Conservation (phyloP, 495 filamentous ascomycete genomes). For the Chaetomidium leptoderma region DNA sequence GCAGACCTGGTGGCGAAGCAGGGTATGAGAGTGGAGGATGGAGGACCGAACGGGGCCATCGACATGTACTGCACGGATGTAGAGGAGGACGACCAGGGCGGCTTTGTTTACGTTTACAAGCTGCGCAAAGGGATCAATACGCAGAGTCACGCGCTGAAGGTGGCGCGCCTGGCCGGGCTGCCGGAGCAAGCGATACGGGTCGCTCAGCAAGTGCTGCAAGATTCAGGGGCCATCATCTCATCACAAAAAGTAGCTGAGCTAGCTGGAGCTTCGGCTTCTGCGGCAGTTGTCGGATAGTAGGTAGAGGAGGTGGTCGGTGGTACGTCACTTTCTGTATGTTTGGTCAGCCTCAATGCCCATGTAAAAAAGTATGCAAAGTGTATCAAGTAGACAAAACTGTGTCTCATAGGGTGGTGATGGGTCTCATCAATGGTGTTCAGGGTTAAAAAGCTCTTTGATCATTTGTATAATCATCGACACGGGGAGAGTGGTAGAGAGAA, state of each 20-base stretch:
- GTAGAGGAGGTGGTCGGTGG: background rate
- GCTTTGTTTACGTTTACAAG: conserved; percentile 82
- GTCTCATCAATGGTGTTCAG: conserved; percentile 46
- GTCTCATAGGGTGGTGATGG: conserved; percentile 51
- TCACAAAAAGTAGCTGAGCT: background rate
- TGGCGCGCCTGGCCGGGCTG: conserved; percentile 79
- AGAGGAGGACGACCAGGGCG: conserved; percentile 57
- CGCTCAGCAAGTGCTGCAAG: conserved; percentile 45
- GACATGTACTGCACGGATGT: conserved; percentile 90
- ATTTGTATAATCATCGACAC: conserved; percentile 51
- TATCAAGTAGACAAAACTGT: conserved; percentile 26
- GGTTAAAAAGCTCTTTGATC: conserved; percentile 56
- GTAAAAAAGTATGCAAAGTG: conserved; percentile 14
- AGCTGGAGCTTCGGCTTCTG: background rate
- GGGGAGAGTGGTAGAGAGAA: conserved; percentile 1
- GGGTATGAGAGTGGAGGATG: conserved; percentile 36
- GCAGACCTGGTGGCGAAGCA: conserved; percentile 60
- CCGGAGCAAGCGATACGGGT: conserved; percentile 57
- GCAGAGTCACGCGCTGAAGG: conserved; percentile 84
- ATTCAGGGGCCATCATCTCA: conserved; percentile 12
- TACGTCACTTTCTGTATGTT: background rate
- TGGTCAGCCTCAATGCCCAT: conserved; percentile 34
- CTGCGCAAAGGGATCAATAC: conserved; percentile 78
- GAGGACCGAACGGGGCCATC: conserved; percentile 51
- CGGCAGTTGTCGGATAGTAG: conserved; percentile 11